Percentiles rank a stretch among this genome's conserved stretches.
Evolutionary conservation across 371 early-diverging fungal species (phyloP).

Genomic region (Mortierella sp.): DNA sequence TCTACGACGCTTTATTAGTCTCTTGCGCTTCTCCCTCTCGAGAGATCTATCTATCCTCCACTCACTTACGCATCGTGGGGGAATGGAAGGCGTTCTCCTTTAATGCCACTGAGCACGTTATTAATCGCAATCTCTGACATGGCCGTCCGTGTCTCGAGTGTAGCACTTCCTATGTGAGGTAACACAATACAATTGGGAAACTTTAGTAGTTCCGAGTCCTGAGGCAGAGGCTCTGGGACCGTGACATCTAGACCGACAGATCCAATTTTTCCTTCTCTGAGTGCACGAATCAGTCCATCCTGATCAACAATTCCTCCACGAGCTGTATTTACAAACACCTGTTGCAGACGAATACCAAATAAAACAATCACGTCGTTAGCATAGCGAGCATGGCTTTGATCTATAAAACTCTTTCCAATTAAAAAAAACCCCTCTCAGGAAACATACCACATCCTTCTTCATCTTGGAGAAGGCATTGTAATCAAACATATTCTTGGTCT

Average conservation of each 20-base stretch:
- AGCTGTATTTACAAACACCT: constrained; percentile 86
- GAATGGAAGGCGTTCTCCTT: constrained; percentile 41
- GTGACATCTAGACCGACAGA: constrained; percentile 91
- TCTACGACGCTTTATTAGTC: no score
- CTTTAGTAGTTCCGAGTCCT: constrained; percentile 68
- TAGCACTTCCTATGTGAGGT: constrained; percentile 78
- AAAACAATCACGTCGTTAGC: background rate
- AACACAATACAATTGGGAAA: constrained; percentile 78
- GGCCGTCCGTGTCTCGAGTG: constrained; percentile 83
- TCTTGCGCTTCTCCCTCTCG: no score
- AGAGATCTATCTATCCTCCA: background rate
- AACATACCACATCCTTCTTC: constrained; percentile 73
- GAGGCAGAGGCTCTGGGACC: constrained; percentile 86
- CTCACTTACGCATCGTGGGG: constrained; percentile 31
- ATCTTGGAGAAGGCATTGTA: constrained; percentile 73
- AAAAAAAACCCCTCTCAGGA: background rate
- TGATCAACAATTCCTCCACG: constrained; percentile 87
- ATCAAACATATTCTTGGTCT: constrained; percentile 81
- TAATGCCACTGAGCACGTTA: constrained; percentile 66
- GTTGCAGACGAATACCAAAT: background rate
- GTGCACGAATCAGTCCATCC: constrained; percentile 77
- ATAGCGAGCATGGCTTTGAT: no score
- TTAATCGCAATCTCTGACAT: constrained; percentile 82
- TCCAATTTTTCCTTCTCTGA: constrained; percentile 72
- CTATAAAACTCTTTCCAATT: background rate